Conservation (phyloP, 257 asterid species). For the Schizonepeta tenuifolia region DNA sequence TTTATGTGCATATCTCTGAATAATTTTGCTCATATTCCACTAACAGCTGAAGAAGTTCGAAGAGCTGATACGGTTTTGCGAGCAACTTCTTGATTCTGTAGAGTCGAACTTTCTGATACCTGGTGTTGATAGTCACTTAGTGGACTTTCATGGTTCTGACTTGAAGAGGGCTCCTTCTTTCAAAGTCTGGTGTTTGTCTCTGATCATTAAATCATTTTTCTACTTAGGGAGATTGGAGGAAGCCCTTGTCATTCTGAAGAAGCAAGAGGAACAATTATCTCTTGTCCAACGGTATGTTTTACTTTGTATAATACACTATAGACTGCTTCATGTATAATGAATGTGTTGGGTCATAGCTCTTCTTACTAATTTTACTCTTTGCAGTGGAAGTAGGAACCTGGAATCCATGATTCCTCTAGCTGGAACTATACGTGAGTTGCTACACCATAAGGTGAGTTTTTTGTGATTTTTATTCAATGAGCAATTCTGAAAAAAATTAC, state of each 20-base stretch:
- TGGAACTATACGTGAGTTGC: constrained; percentile 69
- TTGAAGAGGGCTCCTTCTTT: constrained; percentile 57
- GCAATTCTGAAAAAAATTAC: constrained; percentile 4
- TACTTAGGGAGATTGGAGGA: constrained; percentile 87
- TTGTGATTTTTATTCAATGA: constrained; percentile 24
- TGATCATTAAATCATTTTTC: constrained; percentile 71
- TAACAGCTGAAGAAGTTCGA: constrained; percentile 79
- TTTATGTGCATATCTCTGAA: constrained; percentile 24
- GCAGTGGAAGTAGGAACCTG: constrained; percentile 50
- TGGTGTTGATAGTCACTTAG: constrained; percentile 40
- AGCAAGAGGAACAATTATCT: constrained; percentile 64
- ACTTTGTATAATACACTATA: constrained; percentile 16
- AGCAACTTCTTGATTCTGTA: constrained; percentile 59
- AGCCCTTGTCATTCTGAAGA: constrained; percentile 68
- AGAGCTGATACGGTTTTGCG: constrained; percentile 77
- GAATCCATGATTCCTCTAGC: constrained; percentile 72
- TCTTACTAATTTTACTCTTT: constrained; percentile 39
- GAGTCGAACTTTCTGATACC: constrained; percentile 45
- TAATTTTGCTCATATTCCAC: constrained; percentile 32
- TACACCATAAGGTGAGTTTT: constrained; percentile 76
- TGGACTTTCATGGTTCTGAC: constrained; percentile 47
- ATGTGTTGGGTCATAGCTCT: constrained; percentile 28
- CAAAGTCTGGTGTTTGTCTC: constrained; percentile 68
- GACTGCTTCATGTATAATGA: constrained; percentile 7
- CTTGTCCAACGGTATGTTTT: constrained; percentile 50